phyloP scores from a whole-genome alignment of 2,329 filamentous ascomycete species.

The Trichoderma koningii region DNA sequence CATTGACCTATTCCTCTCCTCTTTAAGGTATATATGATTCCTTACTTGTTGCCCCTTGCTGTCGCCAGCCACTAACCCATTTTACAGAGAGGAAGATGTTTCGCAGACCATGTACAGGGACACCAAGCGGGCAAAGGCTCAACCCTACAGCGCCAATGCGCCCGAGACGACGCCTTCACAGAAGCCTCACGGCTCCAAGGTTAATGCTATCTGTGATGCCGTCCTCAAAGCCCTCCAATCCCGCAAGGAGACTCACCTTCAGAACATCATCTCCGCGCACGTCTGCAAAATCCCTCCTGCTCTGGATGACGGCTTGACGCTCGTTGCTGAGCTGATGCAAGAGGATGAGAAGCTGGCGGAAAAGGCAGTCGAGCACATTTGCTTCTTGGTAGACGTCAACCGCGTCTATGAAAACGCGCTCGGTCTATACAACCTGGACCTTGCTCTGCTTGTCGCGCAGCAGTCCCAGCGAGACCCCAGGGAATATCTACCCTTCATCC shows the following conservation, averaged over 20 bases:
- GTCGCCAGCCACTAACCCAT: slow-evolving; percentile 35
- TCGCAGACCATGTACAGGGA: slow-evolving; percentile 91
- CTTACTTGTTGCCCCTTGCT: neutral
- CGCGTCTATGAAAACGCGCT: slow-evolving; percentile 87
- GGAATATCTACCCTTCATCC: slow-evolving; percentile 94
- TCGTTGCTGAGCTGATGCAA: slow-evolving; percentile 74
- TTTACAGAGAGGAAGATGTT: slow-evolving; percentile 80
- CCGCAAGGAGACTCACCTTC: slow-evolving; percentile 66
- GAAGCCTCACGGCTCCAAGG: slow-evolving; percentile 54
- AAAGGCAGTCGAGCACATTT: slow-evolving; percentile 92
- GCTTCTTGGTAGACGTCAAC: slow-evolving; percentile 93
- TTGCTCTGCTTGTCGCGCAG: slow-evolving; percentile 88
- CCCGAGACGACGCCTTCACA: slow-evolving; percentile 28
- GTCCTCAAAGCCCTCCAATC: slow-evolving; percentile 69
- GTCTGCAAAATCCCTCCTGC: slow-evolving; percentile 93
- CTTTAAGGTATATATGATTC: slow-evolving; percentile 62
- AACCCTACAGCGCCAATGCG: slow-evolving; percentile 21
- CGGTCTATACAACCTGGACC: slow-evolving; percentile 86
- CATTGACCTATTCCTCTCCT: slow-evolving; percentile 89
- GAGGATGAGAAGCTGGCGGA: slow-evolving; percentile 74
- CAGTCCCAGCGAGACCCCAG: slow-evolving; percentile 93
- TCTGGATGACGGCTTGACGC: slow-evolving; percentile 76
- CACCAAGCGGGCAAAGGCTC: slow-evolving; percentile 57
- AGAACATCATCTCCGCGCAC: slow-evolving; percentile 92
- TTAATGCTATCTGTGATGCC: slow-evolving; percentile 86